phyloP scores from a whole-genome alignment of 2,329 filamentous ascomycete genomes.

The Aspergillus luchuensis region DNA sequence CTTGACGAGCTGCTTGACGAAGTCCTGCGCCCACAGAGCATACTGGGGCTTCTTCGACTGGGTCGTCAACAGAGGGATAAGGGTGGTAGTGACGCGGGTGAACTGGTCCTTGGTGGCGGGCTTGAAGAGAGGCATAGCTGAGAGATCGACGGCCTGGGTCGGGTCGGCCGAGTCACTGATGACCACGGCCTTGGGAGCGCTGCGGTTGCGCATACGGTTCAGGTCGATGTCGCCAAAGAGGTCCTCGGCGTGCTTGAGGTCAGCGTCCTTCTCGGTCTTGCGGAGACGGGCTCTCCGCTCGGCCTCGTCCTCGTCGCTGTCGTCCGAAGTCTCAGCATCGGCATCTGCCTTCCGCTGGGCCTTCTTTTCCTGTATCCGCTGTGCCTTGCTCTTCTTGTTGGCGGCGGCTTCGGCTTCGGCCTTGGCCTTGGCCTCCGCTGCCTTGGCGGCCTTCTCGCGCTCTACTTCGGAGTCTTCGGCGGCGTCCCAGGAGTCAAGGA shows the following conservation, averaged over 20 bases:
- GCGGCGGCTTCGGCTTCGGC: slow-evolving; percentile 85
- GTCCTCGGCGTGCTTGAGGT: slow-evolving; percentile 86
- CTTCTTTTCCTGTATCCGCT: slow-evolving; percentile 81
- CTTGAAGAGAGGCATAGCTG: slow-evolving; percentile 80
- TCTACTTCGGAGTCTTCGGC: slow-evolving; percentile 96
- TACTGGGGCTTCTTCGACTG: slow-evolving; percentile 91
- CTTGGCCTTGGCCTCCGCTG: slow-evolving; percentile 81
- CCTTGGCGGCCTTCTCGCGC: slow-evolving; percentile 90
- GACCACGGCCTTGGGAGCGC: slow-evolving; percentile 66
- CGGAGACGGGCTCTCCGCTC: slow-evolving; percentile 73
- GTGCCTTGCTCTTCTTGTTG: slow-evolving; percentile 84
- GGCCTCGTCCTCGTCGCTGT: slow-evolving; percentile 69
- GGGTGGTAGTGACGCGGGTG: slow-evolving; percentile 71
- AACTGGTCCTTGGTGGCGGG: slow-evolving; percentile 87
- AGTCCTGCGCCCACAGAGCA: slow-evolving; percentile 84
- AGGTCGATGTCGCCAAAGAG: slow-evolving; percentile 78
- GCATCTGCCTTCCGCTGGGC: slow-evolving; percentile 63
- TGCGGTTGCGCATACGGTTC: slow-evolving; percentile 59
- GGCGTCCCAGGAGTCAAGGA: slow-evolving; percentile 95
- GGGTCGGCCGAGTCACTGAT: slow-evolving; percentile 70
- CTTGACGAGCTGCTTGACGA: slow-evolving; percentile 81
- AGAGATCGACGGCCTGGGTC: slow-evolving; percentile 77
- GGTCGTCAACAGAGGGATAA: slow-evolving; percentile 74
- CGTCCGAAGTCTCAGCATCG: slow-evolving; percentile 57
- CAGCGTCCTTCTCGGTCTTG: slow-evolving; percentile 79